Evolutionary conservation across 352 stramenopile genomes (phyloP), one percentile per base, ranked within the genome.

Genomic region (Phytophthora hibernalis): DNA sequence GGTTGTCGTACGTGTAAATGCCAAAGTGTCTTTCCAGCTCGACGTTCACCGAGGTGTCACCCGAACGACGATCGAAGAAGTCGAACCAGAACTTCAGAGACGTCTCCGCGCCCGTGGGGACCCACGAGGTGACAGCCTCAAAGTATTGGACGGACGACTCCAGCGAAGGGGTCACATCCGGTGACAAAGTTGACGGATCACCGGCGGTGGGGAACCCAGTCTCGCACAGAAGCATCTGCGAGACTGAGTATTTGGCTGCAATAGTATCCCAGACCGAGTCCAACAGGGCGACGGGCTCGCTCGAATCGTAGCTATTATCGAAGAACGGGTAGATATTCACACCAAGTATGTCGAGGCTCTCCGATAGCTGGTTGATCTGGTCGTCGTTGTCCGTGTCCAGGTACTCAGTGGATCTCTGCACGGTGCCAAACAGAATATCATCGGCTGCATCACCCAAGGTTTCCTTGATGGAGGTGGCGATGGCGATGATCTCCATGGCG

Each of bases 311-410:
- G 56, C 74, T 84, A 52, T 74, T 52, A 51, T 82, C 68, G 31
- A 89, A 89, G 68, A 74, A 89, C 54, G 77, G 80, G 63, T 89
- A 89, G 63, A 89, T 87, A 49, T 89, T 87, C 24, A 87, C 78
- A 10, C 78, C 80, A 8, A 89, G 70, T 54, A 89, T 80, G 58
- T 89, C 77, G 12, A 89, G 66, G 48, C 65, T 78, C 22, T 53
- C 57, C 11, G 76, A 78, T 5, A 89, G 55, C 26, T 63, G 44
- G n/a, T 72, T 71, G 30, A 72, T 79, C 51, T 89, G 70, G n/a
- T 55, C 47, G 38, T 79, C 67, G 49, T 79, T 81, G 48, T 38
- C 26, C n/a, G 66, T 57, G 65, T 83, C 75, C 3, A 89, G 61
- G 61, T 83, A 87, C 44, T 87, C 82, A 5, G 72, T 89, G 60